A percentile compares a stretch with the other conserved stretches of the same genome.
phyloP scores from a whole-genome alignment of 1,284 basidiomycete genomes.

The Marasmius fiardii region DNA sequence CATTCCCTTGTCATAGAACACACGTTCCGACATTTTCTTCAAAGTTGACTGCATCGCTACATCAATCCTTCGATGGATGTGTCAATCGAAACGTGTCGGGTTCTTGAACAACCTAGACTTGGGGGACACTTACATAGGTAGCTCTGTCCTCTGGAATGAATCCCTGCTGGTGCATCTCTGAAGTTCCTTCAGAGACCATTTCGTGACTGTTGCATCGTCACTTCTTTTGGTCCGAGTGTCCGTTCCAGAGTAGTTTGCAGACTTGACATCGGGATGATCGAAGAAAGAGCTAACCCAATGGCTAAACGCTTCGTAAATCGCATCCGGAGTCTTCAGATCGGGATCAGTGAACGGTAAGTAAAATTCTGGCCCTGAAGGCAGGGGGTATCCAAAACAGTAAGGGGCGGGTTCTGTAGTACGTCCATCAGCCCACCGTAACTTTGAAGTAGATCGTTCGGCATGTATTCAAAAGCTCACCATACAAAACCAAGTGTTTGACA shows the following conservation, averaged over 20 bases:
- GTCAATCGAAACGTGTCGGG: not conserved
- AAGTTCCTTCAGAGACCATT: not conserved
- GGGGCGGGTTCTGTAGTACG: constrained; percentile 25
- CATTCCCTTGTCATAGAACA: constrained; percentile 3
- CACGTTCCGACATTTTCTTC: not conserved
- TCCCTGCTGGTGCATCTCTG: not conserved
- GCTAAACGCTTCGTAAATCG: constrained; percentile 3
- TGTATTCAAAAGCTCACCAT: constrained; percentile 21
- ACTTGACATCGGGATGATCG: constrained; percentile 7
- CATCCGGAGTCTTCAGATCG: constrained; percentile 11
- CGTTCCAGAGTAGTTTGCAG: not conserved
- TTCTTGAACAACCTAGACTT: not conserved
- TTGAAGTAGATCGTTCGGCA: not conserved
- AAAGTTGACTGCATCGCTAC: constrained; percentile 6
- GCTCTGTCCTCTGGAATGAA: not conserved
- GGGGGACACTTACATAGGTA: not conserved
- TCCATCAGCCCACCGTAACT: not conserved
- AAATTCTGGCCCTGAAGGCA: constrained; percentile 10
- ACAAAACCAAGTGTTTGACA: constrained; percentile 25
- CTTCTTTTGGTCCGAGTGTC: not conserved
- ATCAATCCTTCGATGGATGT: not conserved
- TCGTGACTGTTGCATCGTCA: not conserved
- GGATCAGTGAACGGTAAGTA: constrained; percentile 21
- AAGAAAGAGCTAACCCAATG: constrained; percentile 16
- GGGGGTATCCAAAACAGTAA: constrained; percentile 22